A percentile compares a stretch with the other conserved stretches of the same genome.
Evolutionary conservation across 768 basidiomycete genomes (phyloP).

Genomic region (Podaxis pistillaris): DNA sequence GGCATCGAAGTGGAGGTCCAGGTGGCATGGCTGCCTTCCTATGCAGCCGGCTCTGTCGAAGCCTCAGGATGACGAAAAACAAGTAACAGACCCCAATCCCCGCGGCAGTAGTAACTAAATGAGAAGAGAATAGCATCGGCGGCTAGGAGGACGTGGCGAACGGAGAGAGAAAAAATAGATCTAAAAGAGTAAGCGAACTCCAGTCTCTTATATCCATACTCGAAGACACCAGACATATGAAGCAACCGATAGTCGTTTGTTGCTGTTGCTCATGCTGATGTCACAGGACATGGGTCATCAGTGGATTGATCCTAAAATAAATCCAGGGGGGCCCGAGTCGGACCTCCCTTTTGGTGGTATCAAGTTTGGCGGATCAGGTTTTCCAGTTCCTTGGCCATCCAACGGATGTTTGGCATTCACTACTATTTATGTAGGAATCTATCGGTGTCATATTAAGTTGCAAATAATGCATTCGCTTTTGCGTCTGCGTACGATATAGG

Average conservation of each 20-base stretch:
- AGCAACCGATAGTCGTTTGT: background rate
- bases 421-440: background rate
- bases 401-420: background rate
- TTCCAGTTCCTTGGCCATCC: background rate
- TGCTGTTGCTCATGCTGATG: background rate
- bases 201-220: background rate
- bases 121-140: background rate
- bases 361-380: background rate
- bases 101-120: background rate
- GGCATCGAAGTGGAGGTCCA: background rate
- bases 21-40: background rate
- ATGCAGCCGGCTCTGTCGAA: background rate
- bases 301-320: background rate
- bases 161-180: background rate
- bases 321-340: constrained; percentile 3
- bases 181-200: no score
- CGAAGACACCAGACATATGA: background rate
- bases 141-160: background rate
- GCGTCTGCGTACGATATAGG: background rate
- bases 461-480: background rate
- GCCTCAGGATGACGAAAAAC: background rate
- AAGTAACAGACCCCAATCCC: background rate
- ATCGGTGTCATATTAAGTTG: background rate
- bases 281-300: background rate
- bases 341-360: background rate